Conservation (phyloP, 805 yeast genomes). For the Monosporozyma servazzii region DNA sequence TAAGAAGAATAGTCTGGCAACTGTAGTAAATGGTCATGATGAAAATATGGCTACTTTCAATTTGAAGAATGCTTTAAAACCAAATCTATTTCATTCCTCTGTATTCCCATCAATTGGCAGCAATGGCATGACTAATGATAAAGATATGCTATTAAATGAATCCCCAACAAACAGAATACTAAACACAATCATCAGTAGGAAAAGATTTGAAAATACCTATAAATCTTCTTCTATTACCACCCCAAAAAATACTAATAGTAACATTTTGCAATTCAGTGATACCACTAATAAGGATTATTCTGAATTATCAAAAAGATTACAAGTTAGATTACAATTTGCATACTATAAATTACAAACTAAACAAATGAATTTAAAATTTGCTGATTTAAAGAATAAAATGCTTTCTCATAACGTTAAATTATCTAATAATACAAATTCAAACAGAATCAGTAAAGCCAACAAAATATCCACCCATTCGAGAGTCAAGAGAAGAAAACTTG, state of each 20-base stretch:
- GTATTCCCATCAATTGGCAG: not conserved
- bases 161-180: constrained; percentile 5
- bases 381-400: constrained; percentile 8
- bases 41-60: not conserved
- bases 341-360: constrained; percentile 44
- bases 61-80: not conserved
- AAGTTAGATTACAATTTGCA: constrained; percentile 42
- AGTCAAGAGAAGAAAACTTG: constrained; percentile 17
- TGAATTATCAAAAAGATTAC: constrained; percentile 29
- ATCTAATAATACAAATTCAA: not conserved
- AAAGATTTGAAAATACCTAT: not conserved
- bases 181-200: not conserved
- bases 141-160: not conserved
- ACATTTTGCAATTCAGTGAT: constrained; percentile 1
- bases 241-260: not conserved
- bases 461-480: not conserved
- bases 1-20: not conserved
- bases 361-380: constrained; percentile 29
- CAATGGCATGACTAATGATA: not conserved
- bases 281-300: constrained; percentile 7
- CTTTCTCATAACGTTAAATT: not conserved
- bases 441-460: not conserved
- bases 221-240: not conserved
- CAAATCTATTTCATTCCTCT: not conserved
- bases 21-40: not conserved